Conservation (phyloP, 371 early-diverging fungal species). For the Mortierella sp. region DNA sequence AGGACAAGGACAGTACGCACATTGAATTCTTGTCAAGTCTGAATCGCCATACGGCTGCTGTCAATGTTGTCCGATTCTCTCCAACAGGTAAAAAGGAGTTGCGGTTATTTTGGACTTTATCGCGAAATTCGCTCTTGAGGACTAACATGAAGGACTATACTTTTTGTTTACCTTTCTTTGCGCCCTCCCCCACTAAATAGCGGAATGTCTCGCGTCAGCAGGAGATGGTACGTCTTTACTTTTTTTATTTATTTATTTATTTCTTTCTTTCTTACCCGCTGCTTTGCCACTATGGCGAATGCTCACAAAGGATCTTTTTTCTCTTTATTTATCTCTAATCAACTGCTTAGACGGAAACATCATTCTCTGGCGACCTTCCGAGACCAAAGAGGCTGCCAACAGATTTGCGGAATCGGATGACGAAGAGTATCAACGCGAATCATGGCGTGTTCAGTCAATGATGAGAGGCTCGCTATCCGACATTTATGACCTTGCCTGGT, state of each 20-base stretch:
- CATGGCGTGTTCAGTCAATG: constrained; percentile 63
- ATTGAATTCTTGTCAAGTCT: constrained; percentile 88
- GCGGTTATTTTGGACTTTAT: no score
- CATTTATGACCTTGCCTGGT: constrained; percentile 96
- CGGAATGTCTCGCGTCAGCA: constrained; percentile 82
- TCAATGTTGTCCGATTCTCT: constrained; percentile 95
- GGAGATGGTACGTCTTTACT: constrained; percentile 83
- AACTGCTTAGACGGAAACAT: constrained; percentile 77
- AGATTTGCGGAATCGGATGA: constrained; percentile 56
- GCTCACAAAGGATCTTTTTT: background rate
- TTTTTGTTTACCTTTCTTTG: no score
- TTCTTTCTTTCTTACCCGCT: background rate
- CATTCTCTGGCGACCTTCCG: constrained; percentile 82
- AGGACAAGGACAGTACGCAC: constrained; percentile 58
- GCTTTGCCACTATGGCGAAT: no score
- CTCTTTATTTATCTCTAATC: background rate
- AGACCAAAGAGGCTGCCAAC: constrained; percentile 61
- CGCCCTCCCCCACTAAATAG: constrained; percentile 28
- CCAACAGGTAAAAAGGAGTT: constrained; percentile 73
- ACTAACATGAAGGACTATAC: constrained; percentile 2
- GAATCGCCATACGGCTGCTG: constrained; percentile 87
- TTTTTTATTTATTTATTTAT: background rate
- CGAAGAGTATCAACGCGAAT: constrained; percentile 58
- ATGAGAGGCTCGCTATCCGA: constrained; percentile 75
- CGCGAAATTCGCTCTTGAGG: no score